phyloP scores from a whole-genome alignment of 768 basidiomycete genomes.

The Udeniomyces megalosporus region DNA sequence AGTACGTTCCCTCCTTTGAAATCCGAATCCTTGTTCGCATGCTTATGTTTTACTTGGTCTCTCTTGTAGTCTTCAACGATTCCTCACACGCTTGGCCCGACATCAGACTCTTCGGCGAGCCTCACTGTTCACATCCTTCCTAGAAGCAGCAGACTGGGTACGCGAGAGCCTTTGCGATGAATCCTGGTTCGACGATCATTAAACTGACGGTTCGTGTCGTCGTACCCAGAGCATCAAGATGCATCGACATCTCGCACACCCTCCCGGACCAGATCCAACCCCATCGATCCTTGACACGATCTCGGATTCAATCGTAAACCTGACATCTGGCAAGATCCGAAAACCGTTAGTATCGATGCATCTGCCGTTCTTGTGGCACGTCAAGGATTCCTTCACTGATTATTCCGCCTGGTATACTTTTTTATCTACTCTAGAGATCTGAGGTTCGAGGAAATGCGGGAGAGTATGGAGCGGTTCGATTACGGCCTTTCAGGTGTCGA shows the following conservation, averaged over 20 bases:
- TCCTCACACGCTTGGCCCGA: conserved; percentile 72
- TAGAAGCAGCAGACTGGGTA: conserved; percentile 98
- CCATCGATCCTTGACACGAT: conserved; percentile 75
- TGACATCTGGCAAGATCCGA: conserved; percentile 49
- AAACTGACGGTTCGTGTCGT: background rate
- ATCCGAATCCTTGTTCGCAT: too few relatives aligned
- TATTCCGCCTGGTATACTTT: too few relatives aligned
- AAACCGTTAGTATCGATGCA: conserved; percentile 41
- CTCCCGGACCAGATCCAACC: conserved; percentile 54
- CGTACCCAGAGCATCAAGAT: conserved; percentile 68
- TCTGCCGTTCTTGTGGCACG: too few relatives aligned
- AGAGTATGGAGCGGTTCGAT: conserved; percentile 87
- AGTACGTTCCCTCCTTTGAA: background rate
- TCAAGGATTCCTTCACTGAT: too few relatives aligned
- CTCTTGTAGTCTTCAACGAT: conserved; percentile 54
- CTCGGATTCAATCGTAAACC: conserved; percentile 83
- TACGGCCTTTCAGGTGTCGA: conserved; percentile 75
- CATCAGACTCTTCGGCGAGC: conserved; percentile 89
- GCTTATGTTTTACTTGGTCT: background rate
- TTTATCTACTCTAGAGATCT: conserved; percentile 40
- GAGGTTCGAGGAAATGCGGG: conserved; percentile 80
- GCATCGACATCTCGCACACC: conserved; percentile 89
- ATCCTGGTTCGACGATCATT: background rate
- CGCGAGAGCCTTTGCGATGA: conserved; percentile 20
- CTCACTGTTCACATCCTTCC: conserved; percentile 79